A percentile compares a stretch with the other conserved stretches of the same genome.
phyloP scores from a whole-genome alignment of 805 yeast species.

The Ogataea zsoltii region DNA sequence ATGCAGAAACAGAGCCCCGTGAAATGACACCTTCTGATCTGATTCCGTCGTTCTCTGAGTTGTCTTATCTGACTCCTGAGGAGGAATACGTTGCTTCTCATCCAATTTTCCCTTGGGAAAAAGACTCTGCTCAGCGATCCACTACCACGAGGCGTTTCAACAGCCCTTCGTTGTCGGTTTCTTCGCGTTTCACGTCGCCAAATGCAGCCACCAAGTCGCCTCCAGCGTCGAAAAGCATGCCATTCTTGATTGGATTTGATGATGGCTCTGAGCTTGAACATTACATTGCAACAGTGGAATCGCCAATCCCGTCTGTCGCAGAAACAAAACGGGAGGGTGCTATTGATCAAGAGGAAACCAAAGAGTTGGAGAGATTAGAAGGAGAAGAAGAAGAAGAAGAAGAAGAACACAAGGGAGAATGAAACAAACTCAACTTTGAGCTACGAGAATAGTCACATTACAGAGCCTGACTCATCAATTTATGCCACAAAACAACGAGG shows the following conservation, averaged over 20 bases:
- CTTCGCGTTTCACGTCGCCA: not conserved
- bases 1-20: not conserved
- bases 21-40: conserved; percentile 3
- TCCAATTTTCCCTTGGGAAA: conserved; percentile 41
- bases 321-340: conserved; percentile 14
- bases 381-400: conserved; percentile 1
- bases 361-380: conserved; percentile 10
- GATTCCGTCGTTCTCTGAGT: conserved; percentile 1
- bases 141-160: conserved; percentile 23
- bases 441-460: too few species aligned
- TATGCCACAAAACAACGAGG: too few species aligned
- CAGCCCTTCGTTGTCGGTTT: conserved; percentile 8
- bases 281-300: conserved; percentile 9
- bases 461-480: too few species aligned
- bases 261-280: conserved; percentile 14
- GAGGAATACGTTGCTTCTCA: conserved; percentile 28
- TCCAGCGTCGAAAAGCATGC: conserved; percentile 2
- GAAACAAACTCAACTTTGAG: too few species aligned
- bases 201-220: not conserved
- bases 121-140: not conserved
- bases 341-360: conserved; percentile 13
- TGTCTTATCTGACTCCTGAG: conserved; percentile 1
- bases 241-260: conserved; percentile 18
- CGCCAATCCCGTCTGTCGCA: conserved; percentile 1
- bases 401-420: not conserved